Percentiles rank a stretch among this genome's conserved stretches.
phyloP scores from a whole-genome alignment of 371 early-diverging fungal genomes.

The Rhizomucor miehei region DNA sequence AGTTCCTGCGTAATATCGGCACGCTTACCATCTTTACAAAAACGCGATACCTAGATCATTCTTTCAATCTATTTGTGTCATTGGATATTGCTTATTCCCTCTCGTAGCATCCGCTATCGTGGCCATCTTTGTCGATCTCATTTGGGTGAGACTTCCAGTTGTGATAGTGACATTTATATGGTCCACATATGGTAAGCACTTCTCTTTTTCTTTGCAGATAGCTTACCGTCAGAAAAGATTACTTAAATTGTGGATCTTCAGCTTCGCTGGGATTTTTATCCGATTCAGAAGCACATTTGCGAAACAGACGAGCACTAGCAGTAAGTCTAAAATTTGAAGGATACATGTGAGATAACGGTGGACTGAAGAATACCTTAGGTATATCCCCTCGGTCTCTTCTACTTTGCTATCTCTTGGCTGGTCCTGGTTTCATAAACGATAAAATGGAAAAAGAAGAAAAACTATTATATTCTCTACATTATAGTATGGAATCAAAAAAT shows the following conservation, averaged over 20 bases:
- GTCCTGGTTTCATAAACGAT: constrained; percentile 60
- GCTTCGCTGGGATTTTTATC: constrained; percentile 90
- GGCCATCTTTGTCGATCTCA: constrained; percentile 58
- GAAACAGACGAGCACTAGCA: constrained; percentile 80
- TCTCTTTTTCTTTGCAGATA: no score
- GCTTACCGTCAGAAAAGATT: no score
- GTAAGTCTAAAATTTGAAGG: constrained; percentile 39
- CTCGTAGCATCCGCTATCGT: constrained; percentile 76
- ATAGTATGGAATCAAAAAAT: constrained; percentile 25
- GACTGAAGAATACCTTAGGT: constrained; percentile 13
- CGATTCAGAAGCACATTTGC: constrained; percentile 66
- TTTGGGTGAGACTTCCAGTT: constrained; percentile 70
- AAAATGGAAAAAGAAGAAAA: not conserved
- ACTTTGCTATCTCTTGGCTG: constrained; percentile 90
- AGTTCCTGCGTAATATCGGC: no score
- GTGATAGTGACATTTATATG: constrained; percentile 76
- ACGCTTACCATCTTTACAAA: no score
- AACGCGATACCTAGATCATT: constrained; percentile 81
- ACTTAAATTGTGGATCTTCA: no score
- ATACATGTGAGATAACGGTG: not conserved
- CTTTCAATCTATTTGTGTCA: constrained; percentile 91
- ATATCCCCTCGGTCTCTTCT: constrained; percentile 92
- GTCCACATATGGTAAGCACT: constrained; percentile 72
- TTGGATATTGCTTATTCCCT: constrained; percentile 96
- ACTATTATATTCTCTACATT: not conserved